Evolutionary conservation across 2,329 filamentous ascomycete species (phyloP).

Genomic region (Geosmithia putterillii): DNA sequence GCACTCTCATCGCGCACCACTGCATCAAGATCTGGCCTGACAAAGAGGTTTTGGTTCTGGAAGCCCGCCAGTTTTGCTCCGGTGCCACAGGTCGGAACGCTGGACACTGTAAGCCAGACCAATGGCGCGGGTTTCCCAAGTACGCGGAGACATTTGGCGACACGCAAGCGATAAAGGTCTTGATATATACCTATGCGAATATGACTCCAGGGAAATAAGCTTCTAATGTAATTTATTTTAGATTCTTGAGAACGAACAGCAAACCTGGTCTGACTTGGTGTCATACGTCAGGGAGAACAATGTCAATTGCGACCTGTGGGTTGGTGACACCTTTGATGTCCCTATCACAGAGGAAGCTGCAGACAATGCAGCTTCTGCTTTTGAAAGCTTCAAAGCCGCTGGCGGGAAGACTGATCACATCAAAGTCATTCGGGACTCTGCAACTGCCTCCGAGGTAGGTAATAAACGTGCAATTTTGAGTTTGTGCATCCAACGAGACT

Average conservation of each 20-base stretch:
- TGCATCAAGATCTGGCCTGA: slow-evolving; percentile 4
- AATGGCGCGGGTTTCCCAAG: slow-evolving; percentile 5
- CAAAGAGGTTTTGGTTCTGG: slow-evolving; percentile 4
- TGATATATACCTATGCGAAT: neutral
- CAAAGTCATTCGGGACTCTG: slow-evolving; percentile 3
- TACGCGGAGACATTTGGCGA: slow-evolving; percentile 4
- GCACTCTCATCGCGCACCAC: slow-evolving; percentile 4
- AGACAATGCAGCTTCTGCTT: slow-evolving; percentile 1
- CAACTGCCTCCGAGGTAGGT: slow-evolving; percentile 3
- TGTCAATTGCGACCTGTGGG: slow-evolving; percentile 6
- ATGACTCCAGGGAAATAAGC: neutral
- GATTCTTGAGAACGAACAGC: slow-evolving; percentile 6
- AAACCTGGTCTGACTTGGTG: slow-evolving; percentile 5
- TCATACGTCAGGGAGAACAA: slow-evolving; percentile 4
- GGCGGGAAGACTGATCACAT: slow-evolving; percentile 6
- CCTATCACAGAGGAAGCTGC: slow-evolving; percentile 5
- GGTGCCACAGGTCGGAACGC: slow-evolving; percentile 1
- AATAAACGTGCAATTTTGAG: neutral
- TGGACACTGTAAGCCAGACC: slow-evolving; percentile 7
- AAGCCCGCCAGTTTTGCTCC: slow-evolving; percentile 6
- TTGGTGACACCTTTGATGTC: slow-evolving; percentile 6
- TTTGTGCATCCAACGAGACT: too few species aligned
- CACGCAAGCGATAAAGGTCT: slow-evolving; percentile 4
- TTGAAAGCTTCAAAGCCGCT: slow-evolving; percentile 5
- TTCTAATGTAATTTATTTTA: neutral